Base-by-base conservation (phyloP, 805 yeast species). In the Yarrowia divulgata region DNA sequence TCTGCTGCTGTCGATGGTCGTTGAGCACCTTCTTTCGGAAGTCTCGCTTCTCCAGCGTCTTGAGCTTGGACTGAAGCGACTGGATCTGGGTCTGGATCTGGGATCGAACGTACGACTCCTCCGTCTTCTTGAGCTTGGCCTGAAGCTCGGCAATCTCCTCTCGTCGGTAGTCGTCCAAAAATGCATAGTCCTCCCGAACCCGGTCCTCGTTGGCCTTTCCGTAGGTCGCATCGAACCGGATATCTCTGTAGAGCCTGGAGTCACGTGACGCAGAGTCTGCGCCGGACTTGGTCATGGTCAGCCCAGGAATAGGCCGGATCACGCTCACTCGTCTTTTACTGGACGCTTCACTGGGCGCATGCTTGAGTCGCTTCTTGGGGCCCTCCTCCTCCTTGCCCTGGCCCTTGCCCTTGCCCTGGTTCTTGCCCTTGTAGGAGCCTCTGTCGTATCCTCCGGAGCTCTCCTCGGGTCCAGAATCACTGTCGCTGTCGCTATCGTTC, bases 161-260 rank as follows among this genome's bases (percentile, higher is more conserved):
- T 72, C 88, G 83, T 77, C 98, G 84, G 77, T 95, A 95, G 48
- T 90, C 93, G 77, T 93, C 97, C 70, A 95, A 80, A 76, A 95
- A 95, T 54, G 86, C 84, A 80, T 95, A 95, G 75, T 94, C 88
- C 74, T 87, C 85, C 71, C 98, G 83, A 18, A 90, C 85, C 70
- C 83, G 82, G 40, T 82, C 80, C 70, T 85, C 79, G 76, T 93
- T 94, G 0, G 95, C 91, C 73, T 87, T 89, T 69, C 98, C 98
- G 72, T 87, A 87, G 0, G 97, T 93, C 2, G 94, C 85, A 78
- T 95, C 97, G 77, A 95, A 95, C 73, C 99, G 83, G 42, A 96
- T 89, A 80, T 95, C 99, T 62, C 86, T 84, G 76, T 90, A 88
- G 37, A 89, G 78, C 18, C 19, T 35, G 14, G 68, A 63, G 46